Evolutionary conservation across 2,329 filamentous ascomycete species (phyloP).

Genomic region (Coniochaeta prunicola): DNA sequence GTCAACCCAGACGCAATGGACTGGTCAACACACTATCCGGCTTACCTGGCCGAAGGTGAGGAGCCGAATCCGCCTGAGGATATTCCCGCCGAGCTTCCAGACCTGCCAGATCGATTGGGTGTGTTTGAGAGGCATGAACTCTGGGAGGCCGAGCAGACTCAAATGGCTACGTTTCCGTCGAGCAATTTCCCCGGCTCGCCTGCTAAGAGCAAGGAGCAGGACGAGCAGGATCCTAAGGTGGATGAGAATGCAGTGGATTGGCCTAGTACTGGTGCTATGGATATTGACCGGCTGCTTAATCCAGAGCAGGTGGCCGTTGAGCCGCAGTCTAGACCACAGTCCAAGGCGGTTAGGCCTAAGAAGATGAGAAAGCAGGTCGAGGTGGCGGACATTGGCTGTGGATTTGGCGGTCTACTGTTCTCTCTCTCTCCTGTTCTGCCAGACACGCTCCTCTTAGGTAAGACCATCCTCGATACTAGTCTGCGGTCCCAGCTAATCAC

Average conservation of each 20-base stretch:
- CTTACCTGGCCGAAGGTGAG: conserved; percentile 46
- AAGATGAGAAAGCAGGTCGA: conserved; percentile 65
- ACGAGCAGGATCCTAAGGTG: not conserved
- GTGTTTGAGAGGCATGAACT: not conserved
- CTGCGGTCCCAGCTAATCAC: conserved; percentile 2
- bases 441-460: conserved; percentile 75
- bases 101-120: not conserved
- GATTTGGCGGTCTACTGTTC: conserved; percentile 86
- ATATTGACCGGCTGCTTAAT: conserved; percentile 1
- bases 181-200: conserved; percentile 18
- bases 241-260: not conserved
- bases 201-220: conserved; percentile 12
- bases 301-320: conserved; percentile 7
- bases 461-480: conserved; percentile 16
- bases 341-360: conserved; percentile 14
- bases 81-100: conserved; percentile 9
- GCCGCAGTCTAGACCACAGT: conserved; percentile 13
- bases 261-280: not conserved
- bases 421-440: conserved; percentile 77
- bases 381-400: conserved; percentile 93
- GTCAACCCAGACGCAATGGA: conserved; percentile 77
- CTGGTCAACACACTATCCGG: conserved; percentile 79
- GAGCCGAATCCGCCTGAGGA: conserved; percentile 11
- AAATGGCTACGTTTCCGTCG: conserved; percentile 11
- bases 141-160: conserved; percentile 9